Conservation (phyloP, 805 yeast species). For the Ascoidea rubescens region DNA sequence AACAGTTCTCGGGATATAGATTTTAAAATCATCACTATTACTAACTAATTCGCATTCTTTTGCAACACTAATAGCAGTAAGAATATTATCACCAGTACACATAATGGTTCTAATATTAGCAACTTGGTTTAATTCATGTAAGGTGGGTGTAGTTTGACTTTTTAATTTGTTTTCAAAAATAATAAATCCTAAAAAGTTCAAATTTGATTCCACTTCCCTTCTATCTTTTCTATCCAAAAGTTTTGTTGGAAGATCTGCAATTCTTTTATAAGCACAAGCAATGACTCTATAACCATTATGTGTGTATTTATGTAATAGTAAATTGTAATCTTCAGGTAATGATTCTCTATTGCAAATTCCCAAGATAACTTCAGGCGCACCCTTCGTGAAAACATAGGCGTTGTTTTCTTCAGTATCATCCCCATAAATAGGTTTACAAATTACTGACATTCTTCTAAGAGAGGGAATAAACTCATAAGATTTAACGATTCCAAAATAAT, state of each 20-base stretch:
- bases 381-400: constrained; percentile 59
- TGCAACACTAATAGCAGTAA: constrained; percentile 91
- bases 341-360: constrained; percentile 61
- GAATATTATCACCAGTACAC: constrained; percentile 96
- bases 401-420: constrained; percentile 16
- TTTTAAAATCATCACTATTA: constrained; percentile 22
- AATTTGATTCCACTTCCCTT: constrained; percentile 55
- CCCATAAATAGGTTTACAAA: constrained; percentile 32
- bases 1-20: constrained; percentile 41
- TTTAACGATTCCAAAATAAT: constrained; percentile 28
- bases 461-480: constrained; percentile 75
- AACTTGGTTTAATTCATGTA: constrained; percentile 33
- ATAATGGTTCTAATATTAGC: constrained; percentile 77
- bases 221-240: constrained; percentile 35
- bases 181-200: constrained; percentile 77
- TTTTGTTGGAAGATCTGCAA: constrained; percentile 22
- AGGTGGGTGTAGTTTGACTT: constrained; percentile 45
- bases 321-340: constrained; percentile 63
- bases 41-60: constrained; percentile 61
- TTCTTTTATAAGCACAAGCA: constrained; percentile 69
- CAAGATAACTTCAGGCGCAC: constrained; percentile 92
- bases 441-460: constrained; percentile 81
- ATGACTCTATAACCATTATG: constrained; percentile 92
- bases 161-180: constrained; percentile 88
- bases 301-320: constrained; percentile 68